A percentile compares a stretch with the other conserved stretches of the same genome.
Conservation (phyloP, 371 early-diverging fungal genomes). For the Coemansia linderi region DNA sequence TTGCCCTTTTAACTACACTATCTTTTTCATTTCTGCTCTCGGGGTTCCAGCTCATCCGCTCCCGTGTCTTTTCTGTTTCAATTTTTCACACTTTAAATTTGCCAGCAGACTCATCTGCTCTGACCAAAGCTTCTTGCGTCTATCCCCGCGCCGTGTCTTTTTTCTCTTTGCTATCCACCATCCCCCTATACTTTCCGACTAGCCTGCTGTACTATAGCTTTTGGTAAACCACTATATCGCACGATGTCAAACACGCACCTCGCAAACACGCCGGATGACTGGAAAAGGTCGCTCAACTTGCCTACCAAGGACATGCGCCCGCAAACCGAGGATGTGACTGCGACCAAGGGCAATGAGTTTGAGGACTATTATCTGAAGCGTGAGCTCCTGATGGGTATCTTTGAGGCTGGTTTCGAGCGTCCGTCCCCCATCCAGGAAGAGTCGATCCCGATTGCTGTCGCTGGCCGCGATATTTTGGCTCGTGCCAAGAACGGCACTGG, state of each 20-base stretch:
- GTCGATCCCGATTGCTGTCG: slow-evolving; percentile 95
- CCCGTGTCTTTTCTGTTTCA: slow-evolving; percentile 22
- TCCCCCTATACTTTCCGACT: background rate
- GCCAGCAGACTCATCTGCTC: background rate
- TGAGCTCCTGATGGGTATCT: slow-evolving; percentile 97
- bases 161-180: background rate
- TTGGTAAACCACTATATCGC: slow-evolving; percentile 20
- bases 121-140: slow-evolving; percentile 9
- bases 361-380: slow-evolving; percentile 96
- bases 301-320: slow-evolving; percentile 85
- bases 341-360: slow-evolving; percentile 96
- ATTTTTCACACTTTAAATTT: slow-evolving; percentile 11
- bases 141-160: slow-evolving; percentile 1
- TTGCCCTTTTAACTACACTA: background rate
- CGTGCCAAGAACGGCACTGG: slow-evolving; percentile 99
- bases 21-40: background rate
- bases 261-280: slow-evolving; percentile 53
- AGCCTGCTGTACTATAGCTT: slow-evolving; percentile 37
- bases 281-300: slow-evolving; percentile 73
- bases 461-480: slow-evolving; percentile 94
- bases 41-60: background rate
- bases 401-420: slow-evolving; percentile 97
- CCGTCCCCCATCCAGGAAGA: slow-evolving; percentile 99
- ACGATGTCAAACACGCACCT: slow-evolving; percentile 47
- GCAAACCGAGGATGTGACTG: slow-evolving; percentile 94